Percentiles rank a stretch among this genome's conserved stretches.
phyloP scores from a whole-genome alignment of 2,329 filamentous ascomycete species.

The Aspergillus texensis region DNA sequence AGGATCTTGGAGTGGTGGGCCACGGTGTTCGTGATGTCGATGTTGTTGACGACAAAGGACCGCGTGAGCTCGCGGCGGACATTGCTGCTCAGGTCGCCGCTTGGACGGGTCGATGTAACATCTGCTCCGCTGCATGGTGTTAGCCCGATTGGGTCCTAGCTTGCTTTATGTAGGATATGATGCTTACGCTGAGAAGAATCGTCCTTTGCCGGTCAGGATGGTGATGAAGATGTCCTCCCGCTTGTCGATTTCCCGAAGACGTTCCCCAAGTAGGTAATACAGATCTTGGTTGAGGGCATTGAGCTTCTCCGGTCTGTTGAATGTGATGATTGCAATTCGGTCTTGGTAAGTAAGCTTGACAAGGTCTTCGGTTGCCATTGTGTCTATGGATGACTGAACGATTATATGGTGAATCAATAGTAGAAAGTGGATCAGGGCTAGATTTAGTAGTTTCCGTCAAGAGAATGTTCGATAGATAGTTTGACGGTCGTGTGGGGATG shows the following conservation, averaged over 20 bases:
- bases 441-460: neutral
- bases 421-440: neutral
- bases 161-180: slow-evolving; percentile 27
- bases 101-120: slow-evolving; percentile 60
- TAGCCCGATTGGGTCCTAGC: neutral
- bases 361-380: slow-evolving; percentile 44
- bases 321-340: slow-evolving; percentile 79
- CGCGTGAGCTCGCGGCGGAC: slow-evolving; percentile 64
- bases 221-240: slow-evolving; percentile 52
- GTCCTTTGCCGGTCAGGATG: slow-evolving; percentile 4
- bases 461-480: neutral
- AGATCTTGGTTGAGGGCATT: slow-evolving; percentile 73
- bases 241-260: slow-evolving; percentile 74
- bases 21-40: slow-evolving; percentile 87
- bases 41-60: slow-evolving; percentile 79
- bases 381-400: neutral
- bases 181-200: slow-evolving; percentile 71
- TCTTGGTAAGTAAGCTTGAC: slow-evolving; percentile 66
- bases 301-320: slow-evolving; percentile 83
- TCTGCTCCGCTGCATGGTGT: slow-evolving; percentile 72
- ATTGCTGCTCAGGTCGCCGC: slow-evolving; percentile 44
- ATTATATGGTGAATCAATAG: neutral
- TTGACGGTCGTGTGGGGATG: neutral
- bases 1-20: slow-evolving; percentile 94
- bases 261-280: slow-evolving; percentile 76